These are phyloP conservation scores for Saccharomyces hybrid DNA, from an alignment of 1,139 yeast genomes.

Conservation along the genomic window DNA sequence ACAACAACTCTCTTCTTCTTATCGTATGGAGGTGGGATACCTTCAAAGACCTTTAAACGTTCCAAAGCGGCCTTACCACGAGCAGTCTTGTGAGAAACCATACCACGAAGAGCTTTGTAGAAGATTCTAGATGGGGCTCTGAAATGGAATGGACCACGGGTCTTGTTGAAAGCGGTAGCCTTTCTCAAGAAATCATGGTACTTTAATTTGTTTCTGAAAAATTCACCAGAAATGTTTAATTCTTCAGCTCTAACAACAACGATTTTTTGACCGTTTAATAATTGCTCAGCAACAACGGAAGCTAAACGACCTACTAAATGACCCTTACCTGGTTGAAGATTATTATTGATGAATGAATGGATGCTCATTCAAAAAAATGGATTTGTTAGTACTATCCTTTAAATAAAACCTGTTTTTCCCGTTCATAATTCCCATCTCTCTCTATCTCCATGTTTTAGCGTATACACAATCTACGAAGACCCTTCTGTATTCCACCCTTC, in stretches of 20 bases:
- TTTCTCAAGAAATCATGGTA: conserved; percentile 99
- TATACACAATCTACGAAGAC: not conserved
- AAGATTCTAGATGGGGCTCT: conserved; percentile 99
- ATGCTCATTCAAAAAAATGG: not conserved
- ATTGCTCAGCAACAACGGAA: conserved; percentile 96
- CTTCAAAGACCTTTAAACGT: conserved; percentile 98
- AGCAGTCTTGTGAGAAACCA: conserved; percentile 99
- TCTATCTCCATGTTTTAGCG: not conserved
- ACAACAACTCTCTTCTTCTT: conserved; percentile 99
- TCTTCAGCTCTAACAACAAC: conserved; percentile 98
- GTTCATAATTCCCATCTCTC: not conserved
- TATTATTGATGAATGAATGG: conserved; percentile 1
- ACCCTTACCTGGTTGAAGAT: conserved; percentile 63
- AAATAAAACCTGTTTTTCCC: not conserved
- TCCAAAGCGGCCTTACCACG: conserved; percentile 99
- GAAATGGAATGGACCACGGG: conserved; percentile 99
- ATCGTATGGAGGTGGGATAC: conserved; percentile 99
- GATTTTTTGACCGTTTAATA: conserved; percentile 95
- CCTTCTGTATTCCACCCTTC: not conserved
- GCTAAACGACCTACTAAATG: conserved; percentile 99
- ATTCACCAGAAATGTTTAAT: conserved; percentile 98
- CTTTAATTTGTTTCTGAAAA: conserved; percentile 99
- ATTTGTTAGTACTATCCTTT: conserved; percentile 9
- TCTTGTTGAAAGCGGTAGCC: conserved; percentile 97
- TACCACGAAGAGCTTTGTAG: conserved; percentile 99